A percentile compares a stretch with the other conserved stretches of the same genome.
Conservation (phyloP, 768 basidiomycete genomes). For the Suillus sp. region DNA sequence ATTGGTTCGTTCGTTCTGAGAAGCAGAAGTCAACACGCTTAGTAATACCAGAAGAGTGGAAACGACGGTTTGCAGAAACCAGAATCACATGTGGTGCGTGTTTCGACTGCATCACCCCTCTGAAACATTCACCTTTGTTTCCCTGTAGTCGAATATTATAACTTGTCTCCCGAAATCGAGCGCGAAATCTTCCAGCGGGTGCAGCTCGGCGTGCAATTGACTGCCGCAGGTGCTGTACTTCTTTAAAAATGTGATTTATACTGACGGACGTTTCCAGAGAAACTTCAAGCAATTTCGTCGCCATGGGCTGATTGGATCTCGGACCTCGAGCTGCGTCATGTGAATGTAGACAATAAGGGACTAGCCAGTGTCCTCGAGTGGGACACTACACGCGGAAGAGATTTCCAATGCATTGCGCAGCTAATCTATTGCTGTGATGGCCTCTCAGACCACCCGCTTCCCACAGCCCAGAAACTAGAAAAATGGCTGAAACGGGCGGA, state of each 20-base stretch:
- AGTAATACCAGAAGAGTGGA: conserved; percentile 56
- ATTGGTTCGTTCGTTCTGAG: conserved; percentile 60
- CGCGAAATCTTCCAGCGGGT: conserved; percentile 84
- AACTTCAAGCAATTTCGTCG: conserved; percentile 76
- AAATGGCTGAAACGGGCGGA: conserved; percentile 40
- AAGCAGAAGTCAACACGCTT: conserved; percentile 43
- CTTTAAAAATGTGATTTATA: neutral
- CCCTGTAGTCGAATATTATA: conserved; percentile 64
- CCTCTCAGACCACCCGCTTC: conserved; percentile 46
- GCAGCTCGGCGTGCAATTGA: conserved; percentile 75
- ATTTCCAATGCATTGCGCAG: conserved; percentile 75
- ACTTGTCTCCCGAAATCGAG: conserved; percentile 56
- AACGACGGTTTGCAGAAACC: conserved; percentile 53
- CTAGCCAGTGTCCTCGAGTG: conserved; percentile 58
- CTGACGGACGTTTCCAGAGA: conserved; percentile 50
- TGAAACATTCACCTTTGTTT: neutral
- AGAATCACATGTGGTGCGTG: conserved; percentile 68
- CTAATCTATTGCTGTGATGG: conserved; percentile 68
- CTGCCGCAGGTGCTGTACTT: conserved; percentile 58
- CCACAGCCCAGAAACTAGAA: conserved; percentile 59
- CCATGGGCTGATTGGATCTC: conserved; percentile 70
- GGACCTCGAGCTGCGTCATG: conserved; percentile 56
- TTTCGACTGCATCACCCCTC: neutral
- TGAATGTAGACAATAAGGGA: conserved; percentile 55
- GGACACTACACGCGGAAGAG: conserved; percentile 69